Base-by-base conservation (phyloP, 2,329 filamentous ascomycete species). In the Beauveria sp. region DNA sequence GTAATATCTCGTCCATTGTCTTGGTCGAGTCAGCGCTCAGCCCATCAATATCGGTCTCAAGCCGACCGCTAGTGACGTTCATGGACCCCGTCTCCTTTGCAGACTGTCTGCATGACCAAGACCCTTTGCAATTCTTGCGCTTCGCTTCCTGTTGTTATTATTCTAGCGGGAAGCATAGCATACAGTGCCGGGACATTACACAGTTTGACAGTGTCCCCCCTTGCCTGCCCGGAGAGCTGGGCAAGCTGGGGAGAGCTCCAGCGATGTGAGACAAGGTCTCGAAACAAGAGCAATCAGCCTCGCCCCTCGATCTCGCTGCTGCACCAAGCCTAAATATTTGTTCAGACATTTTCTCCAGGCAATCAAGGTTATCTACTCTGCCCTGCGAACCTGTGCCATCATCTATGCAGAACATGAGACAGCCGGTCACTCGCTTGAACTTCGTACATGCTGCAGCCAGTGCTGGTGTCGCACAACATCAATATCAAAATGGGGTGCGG, bases 191-290 rank as follows among this genome's bases (percentile, higher is more conserved):
- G 34, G 44, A 55, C 37, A 34, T 14, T 47, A 59, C 47, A 52
- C 56, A 51, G 56, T 44, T 24, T 43, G 30, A 34, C 30, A 34
- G 30, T 34, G 10, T 51, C 10, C 12, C 20, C 22, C 46, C 47
- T 20, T 34, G 24, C 46, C 34, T 20, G 12, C 28, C 30, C 7
- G 9, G 12, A 10, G 18, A 40, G 20, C 30, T 18, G 37, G 55
- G 37, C 47, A 48, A 5, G 22, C 20, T 22, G 46, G 43, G 44
- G 30, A 41, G 16, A 52, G 47, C 56, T 44, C 56, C 47, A 59
- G 46, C 46, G 37, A 59, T 52, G 56, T 59, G 56, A 59, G 56
- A 59, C 56, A 44, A 52, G 34, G 56, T 59, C 56, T 59, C 56
- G 56, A 59, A 59, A 59, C 47, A n/a, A 10, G 56, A 59, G 46